Evolutionary conservation across 2,329 filamentous ascomycete species (phyloP).

Genomic region (Fusarium gaditjirri): DNA sequence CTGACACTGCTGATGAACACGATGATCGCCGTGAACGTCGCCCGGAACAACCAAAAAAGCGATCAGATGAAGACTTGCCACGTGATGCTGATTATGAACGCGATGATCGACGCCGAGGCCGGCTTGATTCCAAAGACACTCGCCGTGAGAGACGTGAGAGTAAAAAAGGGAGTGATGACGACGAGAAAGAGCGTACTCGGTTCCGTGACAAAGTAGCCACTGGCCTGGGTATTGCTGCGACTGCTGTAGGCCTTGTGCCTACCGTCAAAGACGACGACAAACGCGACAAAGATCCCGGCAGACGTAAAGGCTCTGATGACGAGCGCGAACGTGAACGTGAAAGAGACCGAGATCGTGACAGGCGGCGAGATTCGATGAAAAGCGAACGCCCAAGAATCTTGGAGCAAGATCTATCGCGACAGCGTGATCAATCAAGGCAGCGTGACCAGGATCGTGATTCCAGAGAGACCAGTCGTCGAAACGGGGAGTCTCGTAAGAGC

Average conservation of each 20-base stretch:
- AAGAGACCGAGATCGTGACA: conserved; percentile 28
- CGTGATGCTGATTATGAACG: conserved; percentile 45
- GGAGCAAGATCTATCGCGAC: conserved; percentile 32
- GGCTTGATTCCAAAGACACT: conserved; percentile 42
- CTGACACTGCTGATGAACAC: conserved; percentile 50
- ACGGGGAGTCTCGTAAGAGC: conserved; percentile 52
- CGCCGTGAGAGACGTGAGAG: conserved; percentile 47
- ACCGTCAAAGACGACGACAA: conserved; percentile 54
- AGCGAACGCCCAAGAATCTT: conserved; percentile 28
- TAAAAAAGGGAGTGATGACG: conserved; percentile 47
- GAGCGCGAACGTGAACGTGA: conserved; percentile 43
- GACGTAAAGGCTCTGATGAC: conserved; percentile 49
- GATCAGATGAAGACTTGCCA: conserved; percentile 47
- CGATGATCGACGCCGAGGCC: conserved; percentile 45
- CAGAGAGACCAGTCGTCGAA: conserved; percentile 50
- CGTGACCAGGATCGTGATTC: conserved; percentile 39
- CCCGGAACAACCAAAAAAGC: conserved; percentile 45
- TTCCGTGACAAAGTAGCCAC: conserved; percentile 60
- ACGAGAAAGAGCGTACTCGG: conserved; percentile 55
- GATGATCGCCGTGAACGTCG: conserved; percentile 57
- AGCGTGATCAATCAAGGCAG: conserved; percentile 35
- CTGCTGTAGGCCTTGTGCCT: conserved; percentile 57
- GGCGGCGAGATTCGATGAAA: conserved; percentile 34
- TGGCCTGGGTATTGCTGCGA: conserved; percentile 61
- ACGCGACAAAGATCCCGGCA: conserved; percentile 47